Base-by-base conservation (phyloP, 176 grass and related monocot genomes). In the Cenchrus purpureus region DNA sequence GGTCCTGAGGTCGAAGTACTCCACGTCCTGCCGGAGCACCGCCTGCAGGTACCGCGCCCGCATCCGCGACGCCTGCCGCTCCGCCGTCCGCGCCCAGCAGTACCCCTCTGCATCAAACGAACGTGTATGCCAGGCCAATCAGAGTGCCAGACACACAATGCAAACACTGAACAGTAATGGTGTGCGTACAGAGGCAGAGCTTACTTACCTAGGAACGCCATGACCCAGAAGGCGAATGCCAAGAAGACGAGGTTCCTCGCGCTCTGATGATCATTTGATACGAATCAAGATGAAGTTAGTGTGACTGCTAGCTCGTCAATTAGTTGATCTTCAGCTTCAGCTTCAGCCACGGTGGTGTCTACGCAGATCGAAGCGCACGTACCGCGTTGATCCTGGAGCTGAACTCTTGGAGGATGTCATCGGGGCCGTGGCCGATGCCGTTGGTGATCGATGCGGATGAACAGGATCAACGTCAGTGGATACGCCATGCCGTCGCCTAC, bases 61-160 rank as follows among this genome's bases (percentile, higher is more conserved):
- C 96, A 98, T 98, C 84, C 85, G 77, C 86, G 96, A 98, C 61
- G 96, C 93, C 82, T 98, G 96, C 68, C 96, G 71, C 91, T 98
- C 96, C 19, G 85, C 96, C 45, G 96, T 98, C 44, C 91, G 83
- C 48, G 96, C 44, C 93, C 96, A 98, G 86, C 96, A 98, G 46
- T 95, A 98, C 0, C 93, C 96, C 93, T 98, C 96, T 98, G 76
- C 19, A 61, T 45, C 44, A 8, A 45, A 7, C 6, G 46, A 15
- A 10, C 53, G 15, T 5, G 53, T 10, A 34, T 34, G 34, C 34
- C 34, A 34, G 22, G 22, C 22, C 22, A 25, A 25, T 25, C 22
- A 25, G 22, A 25, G 22, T 25, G 53, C 14, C 44, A 45, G 44
- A 45, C 44, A 4, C 44, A 45, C 44, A 45, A 45, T 1, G 7